Conservation (phyloP, 371 early-diverging fungal species). For the Rhizomucor pusillus region DNA sequence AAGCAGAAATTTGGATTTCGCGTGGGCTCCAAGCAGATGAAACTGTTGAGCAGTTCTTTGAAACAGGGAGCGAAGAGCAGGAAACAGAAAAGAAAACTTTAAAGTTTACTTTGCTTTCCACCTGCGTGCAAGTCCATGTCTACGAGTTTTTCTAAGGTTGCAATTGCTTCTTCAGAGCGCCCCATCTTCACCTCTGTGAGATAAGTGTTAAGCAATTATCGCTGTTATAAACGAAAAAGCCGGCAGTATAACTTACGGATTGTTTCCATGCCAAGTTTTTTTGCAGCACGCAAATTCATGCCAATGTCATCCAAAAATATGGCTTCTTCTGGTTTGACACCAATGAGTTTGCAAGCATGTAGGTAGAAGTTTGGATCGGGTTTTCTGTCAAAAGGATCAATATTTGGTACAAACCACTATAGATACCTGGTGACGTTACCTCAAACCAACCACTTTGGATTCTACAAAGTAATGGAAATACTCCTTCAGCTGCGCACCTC, state of each 20-base stretch:
- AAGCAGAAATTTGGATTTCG: no score
- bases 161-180: conserved; percentile 55
- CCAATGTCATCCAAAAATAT: conserved; percentile 81
- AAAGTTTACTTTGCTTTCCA: conserved; percentile 5
- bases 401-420: no score
- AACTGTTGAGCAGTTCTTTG: no score
- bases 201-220: neutral
- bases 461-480: conserved; percentile 46
- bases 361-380: conserved; percentile 67
- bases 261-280: conserved; percentile 61
- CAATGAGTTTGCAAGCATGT: conserved; percentile 60
- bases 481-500: no score
- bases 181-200: conserved; percentile 56
- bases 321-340: conserved; percentile 57
- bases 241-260: conserved; percentile 47
- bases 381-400: conserved; percentile 37
- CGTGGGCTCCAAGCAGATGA: no score
- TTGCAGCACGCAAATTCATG: conserved; percentile 66
- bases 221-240: neutral
- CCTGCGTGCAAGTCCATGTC: conserved; percentile 31
- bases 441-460: conserved; percentile 40
- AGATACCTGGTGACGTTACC: conserved; percentile 12
- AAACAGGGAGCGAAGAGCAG: no score
- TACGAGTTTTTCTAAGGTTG: conserved; percentile 42
- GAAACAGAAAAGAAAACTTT: neutral